Evolutionary conservation across 2,329 filamentous ascomycete species (phyloP), one percentile per base, ranked within the genome.

Genomic region (Colletotrichum falcatum): DNA sequence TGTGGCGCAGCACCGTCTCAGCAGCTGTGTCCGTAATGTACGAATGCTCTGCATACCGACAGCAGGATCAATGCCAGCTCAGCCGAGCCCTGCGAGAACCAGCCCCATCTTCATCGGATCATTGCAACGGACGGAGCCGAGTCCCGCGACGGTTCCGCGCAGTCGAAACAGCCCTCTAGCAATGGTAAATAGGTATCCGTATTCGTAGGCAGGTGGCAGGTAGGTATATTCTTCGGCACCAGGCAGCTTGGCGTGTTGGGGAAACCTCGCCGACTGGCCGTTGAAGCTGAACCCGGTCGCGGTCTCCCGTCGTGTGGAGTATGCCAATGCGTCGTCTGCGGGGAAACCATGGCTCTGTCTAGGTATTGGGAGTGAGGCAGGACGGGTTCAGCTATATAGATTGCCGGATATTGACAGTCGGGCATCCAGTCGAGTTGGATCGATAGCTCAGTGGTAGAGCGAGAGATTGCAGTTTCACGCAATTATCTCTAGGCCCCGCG

Each of bases 371-470:
- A 23, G 12, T 20, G 20, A 35, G 20, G 6, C 18, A 35, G n/a
- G n/a, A n/a, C n/a, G n/a, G n/a, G 2, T 2, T 6, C 5, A 12
- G 11, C 5, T 35, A 35, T 3, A 54, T 54, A n/a, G 16, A 0
- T 3, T 4, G 3, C 3, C 18, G 0, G 8, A 20, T 20, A 3
- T 20, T 2, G 3, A 0, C 0, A 2, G 1, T 20, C 12, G 1
- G 0, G 0, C 9, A 33, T n/a, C 23, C 20, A 54, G 20, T 18
- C 14, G 30, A 30, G 42, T 30, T 18, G 68, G 68, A 71, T 71
- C 68, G 68, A 71, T 71, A 71, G 68, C 68, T 71, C 68, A 71
- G 68, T 71, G 68, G 68, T 71, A 71, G 68, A 71, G 68, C 64
- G 68, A 71, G 64, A 71, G 68, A 71, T 71, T 71, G 68, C 68